A percentile compares a stretch with the other conserved stretches of the same genome.
Evolutionary conservation across 441 rosid genomes (phyloP).

Genomic region (Lepidium campestre): DNA sequence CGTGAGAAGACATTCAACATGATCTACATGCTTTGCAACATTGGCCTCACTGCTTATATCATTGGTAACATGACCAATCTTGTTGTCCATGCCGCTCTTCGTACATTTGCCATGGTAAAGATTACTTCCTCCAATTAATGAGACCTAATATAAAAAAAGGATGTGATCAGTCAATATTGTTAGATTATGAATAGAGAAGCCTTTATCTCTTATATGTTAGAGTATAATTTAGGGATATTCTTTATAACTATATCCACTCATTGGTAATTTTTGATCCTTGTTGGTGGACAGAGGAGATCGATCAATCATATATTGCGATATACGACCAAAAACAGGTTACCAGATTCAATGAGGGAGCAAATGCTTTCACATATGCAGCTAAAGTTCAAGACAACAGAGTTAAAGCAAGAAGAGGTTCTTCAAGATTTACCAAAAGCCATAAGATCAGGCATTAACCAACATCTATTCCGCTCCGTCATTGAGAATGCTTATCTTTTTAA

Average conservation of each 20-base stretch:
- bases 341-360: conserved; percentile 76
- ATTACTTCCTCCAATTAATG: too few relatives aligned
- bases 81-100: conserved; percentile 60
- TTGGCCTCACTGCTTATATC: conserved; percentile 79
- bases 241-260: too few relatives aligned
- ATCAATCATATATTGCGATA: conserved; percentile 66
- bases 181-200: too few relatives aligned
- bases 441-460: conserved; percentile 76
- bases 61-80: conserved; percentile 97
- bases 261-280: too few relatives aligned
- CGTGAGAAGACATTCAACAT: conserved; percentile 69
- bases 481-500: conserved; percentile 66
- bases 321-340: conserved; percentile 76
- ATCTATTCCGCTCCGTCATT: conserved; percentile 53
- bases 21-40: conserved; percentile 85
- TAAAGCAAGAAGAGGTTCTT: conserved; percentile 79
- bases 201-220: too few relatives aligned
- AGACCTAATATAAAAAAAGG: too few relatives aligned
- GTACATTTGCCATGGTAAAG: conserved; percentile 65
- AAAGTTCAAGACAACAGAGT: conserved; percentile 77
- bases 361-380: conserved; percentile 91
- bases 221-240: too few relatives aligned
- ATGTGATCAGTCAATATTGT: too few relatives aligned
- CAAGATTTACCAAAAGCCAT: conserved; percentile 87
- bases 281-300: conserved; percentile 58